A percentile compares a stretch with the other conserved stretches of the same genome.
Evolutionary conservation across 139 green algal genomes (phyloP).

Genomic region (Tetraselmis chui): DNA sequence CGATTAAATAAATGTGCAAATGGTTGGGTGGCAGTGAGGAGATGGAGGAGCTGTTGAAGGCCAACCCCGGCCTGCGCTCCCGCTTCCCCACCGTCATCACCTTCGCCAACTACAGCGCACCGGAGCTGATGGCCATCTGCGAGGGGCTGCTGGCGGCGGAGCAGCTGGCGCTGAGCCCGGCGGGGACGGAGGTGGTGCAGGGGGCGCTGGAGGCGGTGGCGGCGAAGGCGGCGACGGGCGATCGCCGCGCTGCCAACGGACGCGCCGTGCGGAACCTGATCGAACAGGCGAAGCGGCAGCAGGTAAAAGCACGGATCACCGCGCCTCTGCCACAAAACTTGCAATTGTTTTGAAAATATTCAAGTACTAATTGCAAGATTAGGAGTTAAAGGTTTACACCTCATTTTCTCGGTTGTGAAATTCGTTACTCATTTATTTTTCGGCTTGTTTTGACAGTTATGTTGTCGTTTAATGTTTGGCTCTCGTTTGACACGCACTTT

Average conservation of each 20-base stretch:
- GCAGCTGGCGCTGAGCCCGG: neutral
- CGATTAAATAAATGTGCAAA: neutral
- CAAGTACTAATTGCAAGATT: neutral
- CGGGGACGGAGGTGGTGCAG: neutral
- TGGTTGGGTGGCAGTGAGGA: neutral
- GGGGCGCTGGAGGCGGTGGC: neutral
- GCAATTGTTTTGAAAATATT: neutral
- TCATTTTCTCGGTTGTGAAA: too few species aligned
- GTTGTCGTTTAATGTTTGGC: too few species aligned
- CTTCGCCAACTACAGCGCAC: slow-evolving; percentile 19
- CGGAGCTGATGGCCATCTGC: slow-evolving; percentile 33
- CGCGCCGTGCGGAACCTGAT: neutral
- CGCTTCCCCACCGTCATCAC: slow-evolving; percentile 27
- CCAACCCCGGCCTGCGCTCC: slow-evolving; percentile 44
- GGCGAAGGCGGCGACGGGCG: neutral
- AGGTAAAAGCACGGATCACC: neutral
- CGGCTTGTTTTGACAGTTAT: neutral
- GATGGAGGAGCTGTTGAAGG: slow-evolving; percentile 39
- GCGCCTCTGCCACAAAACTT: neutral
- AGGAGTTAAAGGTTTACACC: too few species aligned
- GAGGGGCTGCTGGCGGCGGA: slow-evolving; percentile 16
- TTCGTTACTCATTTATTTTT: neutral
- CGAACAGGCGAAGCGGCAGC: neutral
- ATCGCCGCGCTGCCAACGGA: neutral
- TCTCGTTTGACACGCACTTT: too few species aligned